Evolutionary conservation across 495 filamentous ascomycete genomes (phyloP).

Genomic region (Diplogelasinospora grovesii): DNA sequence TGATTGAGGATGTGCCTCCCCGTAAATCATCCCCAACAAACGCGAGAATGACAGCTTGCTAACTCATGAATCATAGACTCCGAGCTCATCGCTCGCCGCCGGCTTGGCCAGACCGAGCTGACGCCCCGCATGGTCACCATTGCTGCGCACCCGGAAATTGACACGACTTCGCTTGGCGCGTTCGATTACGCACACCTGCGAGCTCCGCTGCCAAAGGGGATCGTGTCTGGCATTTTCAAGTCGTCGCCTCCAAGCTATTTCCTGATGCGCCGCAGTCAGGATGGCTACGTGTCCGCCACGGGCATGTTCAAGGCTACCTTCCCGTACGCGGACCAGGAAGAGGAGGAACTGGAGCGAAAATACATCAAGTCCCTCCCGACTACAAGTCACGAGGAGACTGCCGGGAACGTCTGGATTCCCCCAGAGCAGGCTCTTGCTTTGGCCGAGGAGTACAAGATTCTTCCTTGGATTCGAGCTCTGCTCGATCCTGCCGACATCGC

Average conservation of each 20-base stretch:
- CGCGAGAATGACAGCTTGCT: slow-evolving; percentile 10
- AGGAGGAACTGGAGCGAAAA: slow-evolving; percentile 81
- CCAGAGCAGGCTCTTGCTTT: slow-evolving; percentile 76
- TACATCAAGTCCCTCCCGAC: slow-evolving; percentile 72
- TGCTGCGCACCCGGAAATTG: slow-evolving; percentile 59
- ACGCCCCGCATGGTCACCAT: slow-evolving; percentile 65
- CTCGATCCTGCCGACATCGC: slow-evolving; percentile 69
- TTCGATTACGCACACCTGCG: slow-evolving; percentile 97
- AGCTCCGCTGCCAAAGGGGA: slow-evolving; percentile 79
- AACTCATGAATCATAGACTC: slow-evolving; percentile 53
- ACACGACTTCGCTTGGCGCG: slow-evolving; percentile 63
- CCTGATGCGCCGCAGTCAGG: slow-evolving; percentile 91
- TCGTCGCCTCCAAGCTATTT: slow-evolving; percentile 86
- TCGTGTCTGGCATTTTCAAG: slow-evolving; percentile 88
- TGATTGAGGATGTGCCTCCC: slow-evolving; percentile 65
- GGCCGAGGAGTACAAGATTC: slow-evolving; percentile 72
- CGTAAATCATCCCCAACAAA: slow-evolving; percentile 32
- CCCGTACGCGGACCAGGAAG: slow-evolving; percentile 77
- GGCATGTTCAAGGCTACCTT: slow-evolving; percentile 99
- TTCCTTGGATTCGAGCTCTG: slow-evolving; percentile 82
- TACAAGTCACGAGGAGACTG: slow-evolving; percentile 84
- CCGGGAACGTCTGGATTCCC: slow-evolving; percentile 94
- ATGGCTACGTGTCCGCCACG: slow-evolving; percentile 91
- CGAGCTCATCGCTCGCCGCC: slow-evolving; percentile 75
- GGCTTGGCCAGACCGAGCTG: slow-evolving; percentile 86